These are phyloP conservation scores for Lolium rigidum DNA, from an alignment of 176 grass and related monocot genomes.

Conservation along the genomic window DNA sequence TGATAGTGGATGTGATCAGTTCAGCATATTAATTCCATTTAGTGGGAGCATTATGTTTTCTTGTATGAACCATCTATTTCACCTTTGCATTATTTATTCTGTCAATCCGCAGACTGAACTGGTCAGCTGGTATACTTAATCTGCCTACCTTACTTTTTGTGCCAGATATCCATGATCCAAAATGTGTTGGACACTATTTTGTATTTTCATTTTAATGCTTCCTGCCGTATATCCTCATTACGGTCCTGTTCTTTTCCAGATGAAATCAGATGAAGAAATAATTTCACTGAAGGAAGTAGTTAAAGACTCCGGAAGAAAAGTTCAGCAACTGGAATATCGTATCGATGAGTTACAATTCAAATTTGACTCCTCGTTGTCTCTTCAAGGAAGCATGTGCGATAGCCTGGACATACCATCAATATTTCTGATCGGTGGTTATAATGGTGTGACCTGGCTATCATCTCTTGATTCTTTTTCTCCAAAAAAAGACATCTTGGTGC, in stretches of 20 bases:
- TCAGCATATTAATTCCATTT: constrained; percentile 26
- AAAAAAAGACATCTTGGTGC: constrained; percentile 53
- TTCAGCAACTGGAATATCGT: constrained; percentile 61
- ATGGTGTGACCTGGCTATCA: constrained; percentile 79
- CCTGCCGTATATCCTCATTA: constrained; percentile 36
- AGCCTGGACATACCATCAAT: constrained; percentile 46
- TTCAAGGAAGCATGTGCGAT: constrained; percentile 41
- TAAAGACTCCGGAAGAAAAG: constrained; percentile 67
- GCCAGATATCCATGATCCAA: constrained; percentile 17
- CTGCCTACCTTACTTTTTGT: neutral
- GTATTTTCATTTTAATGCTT: neutral
- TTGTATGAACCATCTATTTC: constrained; percentile 25
- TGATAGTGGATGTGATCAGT: constrained; percentile 3
- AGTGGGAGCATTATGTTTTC: neutral
- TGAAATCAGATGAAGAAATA: constrained; percentile 72
- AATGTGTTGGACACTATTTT: constrained; percentile 15
- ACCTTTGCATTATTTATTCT: constrained; percentile 25
- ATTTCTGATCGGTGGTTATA: constrained; percentile 82
- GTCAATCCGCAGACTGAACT: neutral
- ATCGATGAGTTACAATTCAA: constrained; percentile 73
- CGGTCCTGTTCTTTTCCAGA: constrained; percentile 53
- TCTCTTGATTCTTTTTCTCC: constrained; percentile 80
- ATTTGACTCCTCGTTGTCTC: constrained; percentile 55
- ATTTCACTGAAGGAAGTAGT: constrained; percentile 58
- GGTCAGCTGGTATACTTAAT: constrained; percentile 23